Evolutionary conservation across 2,329 filamentous ascomycete species (phyloP).

Genomic region (Fusarium sp.): DNA sequence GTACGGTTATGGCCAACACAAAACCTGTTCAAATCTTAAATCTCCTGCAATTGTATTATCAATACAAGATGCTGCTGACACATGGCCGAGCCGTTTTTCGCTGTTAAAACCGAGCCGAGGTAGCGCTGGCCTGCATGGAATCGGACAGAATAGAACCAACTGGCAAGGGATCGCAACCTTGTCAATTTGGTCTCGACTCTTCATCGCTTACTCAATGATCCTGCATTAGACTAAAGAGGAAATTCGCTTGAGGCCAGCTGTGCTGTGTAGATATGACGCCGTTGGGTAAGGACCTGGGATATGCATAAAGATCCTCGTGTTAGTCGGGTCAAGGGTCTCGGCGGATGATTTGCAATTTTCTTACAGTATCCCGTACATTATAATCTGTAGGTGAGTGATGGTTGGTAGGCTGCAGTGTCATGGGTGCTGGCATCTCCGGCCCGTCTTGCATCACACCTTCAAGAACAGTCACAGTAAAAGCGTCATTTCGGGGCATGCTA

Average conservation of each 20-base stretch:
- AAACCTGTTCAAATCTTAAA: background rate
- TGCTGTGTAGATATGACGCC: conserved; percentile 1
- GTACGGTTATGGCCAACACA: too few relatives aligned
- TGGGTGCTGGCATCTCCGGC: conserved; percentile 9
- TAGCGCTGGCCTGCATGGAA: conserved; percentile 7
- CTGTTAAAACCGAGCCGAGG: conserved; percentile 15
- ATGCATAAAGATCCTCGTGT: conserved; percentile 4
- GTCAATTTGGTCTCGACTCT: conserved; percentile 19
- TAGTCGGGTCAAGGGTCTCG: background rate
- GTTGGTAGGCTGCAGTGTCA: background rate
- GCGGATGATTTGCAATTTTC: conserved; percentile 4
- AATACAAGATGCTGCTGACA: conserved; percentile 12
- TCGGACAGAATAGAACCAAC: conserved; percentile 14
- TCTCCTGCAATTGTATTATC: conserved; percentile 3
- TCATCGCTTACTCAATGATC: conserved; percentile 21
- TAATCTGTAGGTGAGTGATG: background rate
- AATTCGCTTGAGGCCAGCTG: conserved; percentile 5
- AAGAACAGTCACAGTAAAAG: background rate
- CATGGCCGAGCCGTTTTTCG: conserved; percentile 12
- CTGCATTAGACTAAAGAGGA: conserved; percentile 16
- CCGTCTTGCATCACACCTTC: conserved; percentile 11
- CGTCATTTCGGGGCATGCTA: conserved; percentile 1
- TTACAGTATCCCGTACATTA: conserved; percentile 12
- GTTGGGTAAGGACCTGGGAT: conserved; percentile 4
- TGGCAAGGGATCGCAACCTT: conserved; percentile 30